A percentile compares a stretch with the other conserved stretches of the same genome.
Evolutionary conservation across 2,329 filamentous ascomycete species (phyloP).

Genomic region (Calonectria pseudoreteaudii): DNA sequence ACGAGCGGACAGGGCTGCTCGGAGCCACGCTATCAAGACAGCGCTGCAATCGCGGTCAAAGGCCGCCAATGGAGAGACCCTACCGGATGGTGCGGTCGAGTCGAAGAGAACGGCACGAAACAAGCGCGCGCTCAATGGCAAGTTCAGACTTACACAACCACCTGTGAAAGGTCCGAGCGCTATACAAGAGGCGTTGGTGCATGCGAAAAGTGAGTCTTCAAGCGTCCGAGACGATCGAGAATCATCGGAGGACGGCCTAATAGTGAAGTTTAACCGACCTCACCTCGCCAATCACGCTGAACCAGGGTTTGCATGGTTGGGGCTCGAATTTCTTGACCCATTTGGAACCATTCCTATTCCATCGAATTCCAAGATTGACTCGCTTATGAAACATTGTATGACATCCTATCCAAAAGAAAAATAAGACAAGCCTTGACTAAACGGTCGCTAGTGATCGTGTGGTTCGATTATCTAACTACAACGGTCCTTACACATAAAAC

Average conservation of each 20-base stretch:
- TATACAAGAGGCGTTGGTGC: background rate
- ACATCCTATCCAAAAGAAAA: no score
- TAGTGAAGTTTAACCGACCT: background rate
- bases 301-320: background rate
- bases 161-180: background rate
- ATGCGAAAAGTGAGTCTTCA: background rate
- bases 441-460: background rate
- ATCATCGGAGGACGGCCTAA: background rate
- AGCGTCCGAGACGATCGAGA: no score
- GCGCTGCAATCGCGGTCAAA: background rate
- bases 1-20: background rate
- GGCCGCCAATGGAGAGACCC: background rate
- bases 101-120: background rate
- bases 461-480: slow-evolving; percentile 18
- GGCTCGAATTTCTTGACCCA: background rate
- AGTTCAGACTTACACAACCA: background rate
- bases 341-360: slow-evolving; percentile 7
- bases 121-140: background rate
- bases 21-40: background rate
- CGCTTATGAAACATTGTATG: slow-evolving; percentile 7
- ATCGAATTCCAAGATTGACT: background rate
- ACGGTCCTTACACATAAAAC: slow-evolving; percentile 12
- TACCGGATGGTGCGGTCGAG: background rate
- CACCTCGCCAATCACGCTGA: no score
- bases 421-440: background rate